Base-by-base conservation (phyloP, 139 green algal species). In the Chlorella sp. region DNA sequence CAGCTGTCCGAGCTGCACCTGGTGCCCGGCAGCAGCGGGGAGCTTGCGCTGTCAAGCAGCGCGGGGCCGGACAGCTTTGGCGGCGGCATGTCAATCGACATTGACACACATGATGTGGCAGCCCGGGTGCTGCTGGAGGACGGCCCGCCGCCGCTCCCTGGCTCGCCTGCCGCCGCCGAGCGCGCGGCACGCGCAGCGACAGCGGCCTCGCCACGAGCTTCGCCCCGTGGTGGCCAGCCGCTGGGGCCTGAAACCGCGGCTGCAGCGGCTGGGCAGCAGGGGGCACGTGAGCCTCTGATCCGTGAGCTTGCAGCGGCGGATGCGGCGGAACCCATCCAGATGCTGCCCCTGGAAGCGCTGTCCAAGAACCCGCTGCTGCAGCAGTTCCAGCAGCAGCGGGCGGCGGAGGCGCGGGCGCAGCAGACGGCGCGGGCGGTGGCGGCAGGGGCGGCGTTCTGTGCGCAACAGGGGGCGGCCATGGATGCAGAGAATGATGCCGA, bases 301-400 rank as follows among this genome's bases (percentile, higher is more conserved):
- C n/a, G 48, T 19, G 26, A 70, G 26, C 76, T 54, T 26, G 54
- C 54, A 24, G n/a, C n/a, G 2, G 6, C 34, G 3, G 76, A 82
- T 13, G 76, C 40, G 3, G 73, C 32, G 24, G 36, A 11, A 28
- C 76, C 76, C 36, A 70, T 82, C 36, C 76, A 82, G 38, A 46
- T 82, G 76, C 54, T 82, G 24, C 22, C 58, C 9, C 48, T 82
- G 38, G 54, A 72, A 4, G 51, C 76, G 0, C 76, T 82, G 2
- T 41, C 20, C 51, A 65, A 64, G 30, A 70, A 82, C 36, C 54
- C 76, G 11, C 26, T 68, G 36, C 76, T 82, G 36, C 51, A 54
- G 44, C 51, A 82, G 54, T 82, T 46, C 38, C 51, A 82, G 76
- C 76, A 54, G 76, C 76, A 82, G 54, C 76, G 76, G 28, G 76